Evolutionary conservation across 208 protist genomes (phyloP).

Genomic region (Crithidia fasciculata): DNA sequence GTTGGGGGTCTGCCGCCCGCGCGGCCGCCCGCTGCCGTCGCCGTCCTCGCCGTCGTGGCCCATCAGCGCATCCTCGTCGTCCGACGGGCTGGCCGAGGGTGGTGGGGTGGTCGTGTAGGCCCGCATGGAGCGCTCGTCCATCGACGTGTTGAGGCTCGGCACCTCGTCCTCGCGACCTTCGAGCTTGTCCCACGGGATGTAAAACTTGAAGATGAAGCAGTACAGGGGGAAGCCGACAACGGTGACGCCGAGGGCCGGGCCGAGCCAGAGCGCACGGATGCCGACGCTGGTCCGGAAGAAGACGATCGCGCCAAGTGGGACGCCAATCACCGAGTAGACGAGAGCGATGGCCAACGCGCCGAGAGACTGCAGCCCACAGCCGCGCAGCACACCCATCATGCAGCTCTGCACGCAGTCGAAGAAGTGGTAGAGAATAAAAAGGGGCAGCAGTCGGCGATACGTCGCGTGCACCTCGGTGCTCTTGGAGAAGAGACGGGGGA

Average conservation of each 20-base stretch:
- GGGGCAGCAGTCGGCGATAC: slow-evolving; percentile 41
- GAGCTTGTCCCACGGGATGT: slow-evolving; percentile 71
- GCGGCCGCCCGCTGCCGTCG: neutral
- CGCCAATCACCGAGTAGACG: slow-evolving; percentile 76
- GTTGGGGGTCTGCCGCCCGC: slow-evolving; percentile 1
- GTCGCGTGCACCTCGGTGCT: slow-evolving; percentile 38
- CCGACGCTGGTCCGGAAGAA: slow-evolving; percentile 67
- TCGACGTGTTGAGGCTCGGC: slow-evolving; percentile 31
- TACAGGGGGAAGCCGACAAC: slow-evolving; percentile 69
- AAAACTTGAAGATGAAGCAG: slow-evolving; percentile 61
- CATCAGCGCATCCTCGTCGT: slow-evolving; percentile 10
- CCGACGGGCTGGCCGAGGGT: slow-evolving; percentile 9
- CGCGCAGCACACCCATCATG: slow-evolving; percentile 85
- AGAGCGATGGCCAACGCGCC: slow-evolving; percentile 66
- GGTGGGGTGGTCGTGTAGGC: slow-evolving; percentile 12
- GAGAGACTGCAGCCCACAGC: slow-evolving; percentile 71
- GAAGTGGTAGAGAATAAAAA: slow-evolving; percentile 68
- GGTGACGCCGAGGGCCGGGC: slow-evolving; percentile 61
- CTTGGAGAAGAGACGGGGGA: slow-evolving; percentile 59
- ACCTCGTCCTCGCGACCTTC: slow-evolving; percentile 36
- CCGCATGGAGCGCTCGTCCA: slow-evolving; percentile 33
- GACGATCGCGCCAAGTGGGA: slow-evolving; percentile 62
- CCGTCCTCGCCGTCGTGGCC: slow-evolving; percentile 5
- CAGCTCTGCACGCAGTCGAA: slow-evolving; percentile 77
- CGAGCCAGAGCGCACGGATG: slow-evolving; percentile 76